Percentiles rank a stretch among this genome's conserved stretches.
These are phyloP conservation scores for Fusarium stilboides DNA, from an alignment of 2,329 filamentous ascomycete genomes.

Conservation along the genomic window DNA sequence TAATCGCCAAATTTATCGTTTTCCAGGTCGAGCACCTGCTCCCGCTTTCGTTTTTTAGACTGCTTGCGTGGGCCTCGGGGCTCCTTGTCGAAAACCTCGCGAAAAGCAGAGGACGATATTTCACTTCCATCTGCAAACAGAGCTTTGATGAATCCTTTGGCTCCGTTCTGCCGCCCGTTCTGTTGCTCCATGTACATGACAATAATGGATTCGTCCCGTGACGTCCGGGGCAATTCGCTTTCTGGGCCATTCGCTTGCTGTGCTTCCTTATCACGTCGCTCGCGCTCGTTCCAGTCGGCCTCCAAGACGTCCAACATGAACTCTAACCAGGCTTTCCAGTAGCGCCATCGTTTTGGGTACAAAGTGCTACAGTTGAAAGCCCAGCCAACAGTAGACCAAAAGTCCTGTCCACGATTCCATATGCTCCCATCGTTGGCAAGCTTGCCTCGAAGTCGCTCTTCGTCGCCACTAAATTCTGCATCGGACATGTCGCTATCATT, in stretches of 20 bases:
- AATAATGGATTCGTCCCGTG: conserved; percentile 71
- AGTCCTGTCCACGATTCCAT: conserved; percentile 84
- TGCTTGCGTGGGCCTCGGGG: conserved; percentile 57
- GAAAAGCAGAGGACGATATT: conserved; percentile 69
- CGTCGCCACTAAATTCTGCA: conserved; percentile 61
- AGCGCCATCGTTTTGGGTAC: conserved; percentile 81
- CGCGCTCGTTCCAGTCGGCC: conserved; percentile 74
- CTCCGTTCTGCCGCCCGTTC: conserved; percentile 61
- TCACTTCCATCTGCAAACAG: conserved; percentile 76
- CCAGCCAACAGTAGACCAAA: conserved; percentile 93
- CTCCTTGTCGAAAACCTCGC: conserved; percentile 79
- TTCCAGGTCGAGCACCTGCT: conserved; percentile 67
- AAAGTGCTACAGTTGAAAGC: conserved; percentile 88
- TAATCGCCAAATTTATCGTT: conserved; percentile 74
- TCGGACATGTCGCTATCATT: conserved; percentile 61
- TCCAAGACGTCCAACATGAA: conserved; percentile 86
- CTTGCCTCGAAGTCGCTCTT: conserved; percentile 68
- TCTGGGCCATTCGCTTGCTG: conserved; percentile 40
- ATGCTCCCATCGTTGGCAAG: conserved; percentile 77
- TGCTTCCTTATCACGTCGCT: conserved; percentile 62
- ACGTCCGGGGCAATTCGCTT: conserved; percentile 47
- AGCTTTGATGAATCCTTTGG: conserved; percentile 73
- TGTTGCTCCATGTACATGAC: conserved; percentile 69
- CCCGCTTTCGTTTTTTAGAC: conserved; percentile 66
- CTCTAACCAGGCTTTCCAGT: conserved; percentile 86